Base-by-base conservation (phyloP, 2,329 filamentous ascomycete species). In the Zarea fungicola region DNA sequence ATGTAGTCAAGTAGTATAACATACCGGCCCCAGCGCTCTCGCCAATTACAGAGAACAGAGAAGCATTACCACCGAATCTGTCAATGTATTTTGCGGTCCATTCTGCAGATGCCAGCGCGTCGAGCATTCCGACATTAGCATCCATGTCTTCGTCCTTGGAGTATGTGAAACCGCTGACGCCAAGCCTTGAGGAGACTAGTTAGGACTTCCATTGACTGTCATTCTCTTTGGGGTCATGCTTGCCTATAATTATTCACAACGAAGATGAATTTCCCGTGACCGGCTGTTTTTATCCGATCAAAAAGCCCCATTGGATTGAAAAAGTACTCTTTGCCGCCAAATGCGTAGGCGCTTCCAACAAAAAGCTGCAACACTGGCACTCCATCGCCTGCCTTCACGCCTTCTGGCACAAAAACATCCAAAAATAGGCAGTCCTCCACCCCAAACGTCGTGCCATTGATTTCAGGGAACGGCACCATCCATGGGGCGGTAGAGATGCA, bases 1-100 rank as follows among this genome's bases (percentile, higher is more conserved):
- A 76, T 3, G 52, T 80, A 52, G 80, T 72, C 48, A 81, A 76
- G 54, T 80, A 75, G 62, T 78, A 68, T 49, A 81, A 71, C 3
- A 70, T 75, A 0, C 75, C 75, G 7, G 66, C 76, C 23, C 77
- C 77, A 8, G 77, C 75, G 14, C 70, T 75, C 51, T 75, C 63
- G 6, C 75, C 76, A 16, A 77, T 66, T 13, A 78, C 65, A 1
- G 76, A 79, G 31, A 80, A 70, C 13, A 67, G 65, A 3, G 65
- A 59, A 3, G 69, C 62, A 57, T 81, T 72, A 11, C 78, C 78
- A 9, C 79, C 78, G 54, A 82, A 83, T 10, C 70, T 60, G 54
- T 73, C 63, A 47, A 81, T 79, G 52, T 79, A 42, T 34, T 49
- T 50, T 5, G 51, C 28, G 7, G 54, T 58, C 54, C 56, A 58